Conservation (phyloP, 495 filamentous ascomycete genomes). For the Choiromyces venosus region DNA sequence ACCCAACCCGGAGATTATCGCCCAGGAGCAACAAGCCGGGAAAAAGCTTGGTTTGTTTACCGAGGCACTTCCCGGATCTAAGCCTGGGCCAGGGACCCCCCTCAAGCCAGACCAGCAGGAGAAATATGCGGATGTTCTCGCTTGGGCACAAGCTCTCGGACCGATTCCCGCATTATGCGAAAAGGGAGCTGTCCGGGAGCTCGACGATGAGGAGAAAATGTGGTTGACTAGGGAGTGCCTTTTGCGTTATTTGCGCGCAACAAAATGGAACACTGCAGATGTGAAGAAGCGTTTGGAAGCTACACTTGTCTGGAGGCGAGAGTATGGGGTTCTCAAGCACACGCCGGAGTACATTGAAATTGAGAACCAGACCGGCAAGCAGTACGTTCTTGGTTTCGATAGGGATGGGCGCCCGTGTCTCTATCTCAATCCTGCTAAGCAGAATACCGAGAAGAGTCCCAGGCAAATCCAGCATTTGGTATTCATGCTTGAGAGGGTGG, state of each 20-base stretch:
- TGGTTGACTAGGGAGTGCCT: constrained; percentile 90
- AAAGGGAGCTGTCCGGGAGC: constrained; percentile 52
- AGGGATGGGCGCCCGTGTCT: constrained; percentile 75
- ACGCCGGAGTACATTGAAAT: constrained; percentile 76
- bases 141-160: constrained; percentile 36
- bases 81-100: constrained; percentile 49
- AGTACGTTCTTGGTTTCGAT: constrained; percentile 82
- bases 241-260: constrained; percentile 84
- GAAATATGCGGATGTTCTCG: constrained; percentile 62
- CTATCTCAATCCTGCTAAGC: constrained; percentile 78
- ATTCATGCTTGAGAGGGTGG: constrained; percentile 84
- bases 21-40: constrained; percentile 28
- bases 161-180: constrained; percentile 31
- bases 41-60: constrained; percentile 57
- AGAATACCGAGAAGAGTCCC: constrained; percentile 86
- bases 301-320: constrained; percentile 81
- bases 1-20: constrained; percentile 18
- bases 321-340: constrained; percentile 67
- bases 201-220: constrained; percentile 75
- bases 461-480: constrained; percentile 91
- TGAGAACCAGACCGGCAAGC: constrained; percentile 95
- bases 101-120: constrained; percentile 71
- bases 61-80: constrained; percentile 53
- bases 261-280: constrained; percentile 76
- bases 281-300: constrained; percentile 70